These are phyloP conservation scores for Globisporangium parvum DNA, from an alignment of 352 stramenopile species.

Conservation along the genomic window DNA sequence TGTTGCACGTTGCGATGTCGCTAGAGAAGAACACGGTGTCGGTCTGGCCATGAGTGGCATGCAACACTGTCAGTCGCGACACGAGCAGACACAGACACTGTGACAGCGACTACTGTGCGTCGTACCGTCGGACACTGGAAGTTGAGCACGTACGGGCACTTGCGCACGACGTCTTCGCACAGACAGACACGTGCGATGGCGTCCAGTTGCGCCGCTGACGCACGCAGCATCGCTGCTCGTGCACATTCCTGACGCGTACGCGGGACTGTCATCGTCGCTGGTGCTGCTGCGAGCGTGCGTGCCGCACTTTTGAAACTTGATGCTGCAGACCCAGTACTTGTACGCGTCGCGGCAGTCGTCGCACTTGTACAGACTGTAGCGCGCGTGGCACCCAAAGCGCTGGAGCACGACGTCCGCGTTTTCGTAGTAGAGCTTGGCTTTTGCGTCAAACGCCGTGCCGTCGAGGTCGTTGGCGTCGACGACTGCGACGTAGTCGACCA, in stretches of 20 bases:
- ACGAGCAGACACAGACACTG: background rate
- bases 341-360: constrained; percentile 84
- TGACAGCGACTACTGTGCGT: background rate
- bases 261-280: background rate
- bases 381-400: constrained; percentile 73
- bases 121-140: constrained; percentile 71
- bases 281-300: background rate
- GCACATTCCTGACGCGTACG: constrained; percentile 6
- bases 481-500: constrained; percentile 78
- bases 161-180: constrained; percentile 81
- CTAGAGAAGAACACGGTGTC: constrained; percentile 71
- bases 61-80: too few relatives aligned
- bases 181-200: constrained; percentile 72
- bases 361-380: constrained; percentile 78
- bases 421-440: constrained; percentile 69
- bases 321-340: constrained; percentile 86
- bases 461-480: constrained; percentile 49
- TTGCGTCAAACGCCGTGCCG: constrained; percentile 43
- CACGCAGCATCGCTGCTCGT: constrained; percentile 15
- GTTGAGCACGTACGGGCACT: constrained; percentile 82
- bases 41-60: constrained; percentile 21
- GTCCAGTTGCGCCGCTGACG: constrained; percentile 35
- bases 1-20: constrained; percentile 69
- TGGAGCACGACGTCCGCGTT: constrained; percentile 79
- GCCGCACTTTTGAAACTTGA: constrained; percentile 77